These are phyloP conservation scores for Byssochlamys sp. DNA, from an alignment of 2,329 filamentous ascomycete species.

Conservation along the genomic window DNA sequence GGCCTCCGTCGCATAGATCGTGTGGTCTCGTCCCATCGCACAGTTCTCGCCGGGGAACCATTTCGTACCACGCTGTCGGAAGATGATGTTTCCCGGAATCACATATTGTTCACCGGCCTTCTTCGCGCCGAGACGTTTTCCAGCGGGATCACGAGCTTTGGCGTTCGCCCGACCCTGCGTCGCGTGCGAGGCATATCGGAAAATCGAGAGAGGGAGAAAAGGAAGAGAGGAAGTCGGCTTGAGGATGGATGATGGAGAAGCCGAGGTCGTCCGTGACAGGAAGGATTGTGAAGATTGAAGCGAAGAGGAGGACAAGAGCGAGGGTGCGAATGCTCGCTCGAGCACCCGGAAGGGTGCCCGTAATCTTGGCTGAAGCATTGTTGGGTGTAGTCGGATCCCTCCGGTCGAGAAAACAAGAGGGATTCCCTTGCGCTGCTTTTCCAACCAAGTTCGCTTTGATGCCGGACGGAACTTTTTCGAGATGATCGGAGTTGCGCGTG, in stretches of 20 bases:
- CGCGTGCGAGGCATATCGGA: slow-evolving; percentile 55
- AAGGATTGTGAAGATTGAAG: slow-evolving; percentile 18
- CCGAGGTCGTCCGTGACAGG: slow-evolving; percentile 19
- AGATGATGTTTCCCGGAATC: slow-evolving; percentile 93
- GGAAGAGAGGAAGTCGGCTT: slow-evolving; percentile 21
- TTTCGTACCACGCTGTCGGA: slow-evolving; percentile 84
- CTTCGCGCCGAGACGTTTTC: slow-evolving; percentile 90
- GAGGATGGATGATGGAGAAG: slow-evolving; percentile 13
- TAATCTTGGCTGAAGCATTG: slow-evolving; percentile 37
- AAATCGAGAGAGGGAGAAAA: slow-evolving; percentile 34
- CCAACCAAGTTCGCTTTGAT: background rate
- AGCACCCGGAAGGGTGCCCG: slow-evolving; percentile 29
- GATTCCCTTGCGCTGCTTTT: background rate
- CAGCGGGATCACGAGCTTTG: slow-evolving; percentile 58
- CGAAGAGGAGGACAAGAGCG: slow-evolving; percentile 19
- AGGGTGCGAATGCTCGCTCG: slow-evolving; percentile 25
- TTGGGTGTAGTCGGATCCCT: background rate
- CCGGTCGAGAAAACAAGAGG: background rate
- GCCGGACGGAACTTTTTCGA: slow-evolving; percentile 12
- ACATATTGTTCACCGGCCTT: slow-evolving; percentile 88
- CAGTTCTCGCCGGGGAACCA: slow-evolving; percentile 96
- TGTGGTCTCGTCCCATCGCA: slow-evolving; percentile 90
- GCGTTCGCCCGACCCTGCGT: slow-evolving; percentile 57
- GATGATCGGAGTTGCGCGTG: slow-evolving; percentile 2
- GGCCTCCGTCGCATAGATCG: slow-evolving; percentile 72